Evolutionary conservation across 2,329 filamentous ascomycete species (phyloP), one percentile per base, ranked within the genome.

Genomic region (Talaromyces pinophilus): DNA sequence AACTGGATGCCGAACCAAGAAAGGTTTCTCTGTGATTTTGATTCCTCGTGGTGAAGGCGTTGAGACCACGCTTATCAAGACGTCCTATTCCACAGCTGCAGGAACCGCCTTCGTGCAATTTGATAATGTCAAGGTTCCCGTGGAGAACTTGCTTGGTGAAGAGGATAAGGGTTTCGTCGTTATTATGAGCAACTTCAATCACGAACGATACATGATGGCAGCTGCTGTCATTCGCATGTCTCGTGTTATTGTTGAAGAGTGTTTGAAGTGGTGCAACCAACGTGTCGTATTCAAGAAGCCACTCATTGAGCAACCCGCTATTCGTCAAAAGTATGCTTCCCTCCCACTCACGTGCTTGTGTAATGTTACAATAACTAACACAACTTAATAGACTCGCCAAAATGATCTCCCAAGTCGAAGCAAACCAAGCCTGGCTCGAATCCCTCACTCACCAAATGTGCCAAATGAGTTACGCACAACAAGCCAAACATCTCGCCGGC

Each of bases 91-190:
- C 0, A 85, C 91, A 2, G 81, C 91, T 0, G 92, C 92, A 3
- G 92, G 88, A 22, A 95, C 92, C 0, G 86, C 91, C 2, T 94
- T 87, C 76, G 86, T 96, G 72, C 91, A 92, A 61, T 94, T 92
- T 77, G 90, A 93, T 79, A 91, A 95, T 71, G 92, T 93, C 78
- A 93, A 92, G 81, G 92, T 96, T 0, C 92, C 92, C 0, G 89
- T 87, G 0, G 86, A 88, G 75, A 89, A 95, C 77, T 82, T 96
- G 17, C 82, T 96, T 5, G 92, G 92, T 68, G 82, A 91, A 75
- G 92, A 96, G 80, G 87, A 95, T 82, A 91, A 94, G 81, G 92
- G 92, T 6, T 93, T 96, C 74, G 86, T 89, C 68, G 91, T 95
- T 35, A 92, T 96, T 74, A 84, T 95, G 75, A 88, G 86, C 80